Percentiles rank a stretch among this genome's conserved stretches.
Evolutionary conservation across 1,139 yeast genomes (phyloP).

Genomic region (Suhomyces coccinellae): DNA sequence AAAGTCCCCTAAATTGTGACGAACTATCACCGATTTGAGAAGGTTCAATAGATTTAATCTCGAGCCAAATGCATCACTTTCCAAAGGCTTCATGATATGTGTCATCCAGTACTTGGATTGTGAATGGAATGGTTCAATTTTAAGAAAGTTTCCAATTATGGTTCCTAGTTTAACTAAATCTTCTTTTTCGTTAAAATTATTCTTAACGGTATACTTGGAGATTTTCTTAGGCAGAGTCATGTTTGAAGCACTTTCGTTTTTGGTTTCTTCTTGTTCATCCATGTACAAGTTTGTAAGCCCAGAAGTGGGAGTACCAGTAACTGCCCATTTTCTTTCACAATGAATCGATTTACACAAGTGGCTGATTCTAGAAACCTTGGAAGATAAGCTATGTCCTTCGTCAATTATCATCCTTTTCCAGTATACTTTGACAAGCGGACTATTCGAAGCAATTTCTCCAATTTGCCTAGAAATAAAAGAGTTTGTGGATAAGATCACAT

Average conservation of each 20-base stretch:
- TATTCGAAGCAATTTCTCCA: slow-evolving; percentile 23
- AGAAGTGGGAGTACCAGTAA: slow-evolving; percentile 74
- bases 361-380: slow-evolving; percentile 52
- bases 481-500: slow-evolving; percentile 53
- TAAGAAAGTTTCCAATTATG: slow-evolving; percentile 53
- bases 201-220: slow-evolving; percentile 40
- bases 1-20: slow-evolving; percentile 56
- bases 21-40: slow-evolving; percentile 48
- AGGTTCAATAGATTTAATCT: slow-evolving; percentile 40
- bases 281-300: slow-evolving; percentile 62
- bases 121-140: slow-evolving; percentile 58
- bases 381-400: slow-evolving; percentile 67
- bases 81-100: slow-evolving; percentile 50
- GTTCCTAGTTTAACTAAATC: slow-evolving; percentile 57
- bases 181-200: slow-evolving; percentile 39
- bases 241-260: slow-evolving; percentile 17
- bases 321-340: slow-evolving; percentile 70
- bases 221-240: slow-evolving; percentile 20
- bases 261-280: slow-evolving; percentile 47
- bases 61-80: slow-evolving; percentile 39
- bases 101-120: slow-evolving; percentile 50
- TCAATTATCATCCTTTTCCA: slow-evolving; percentile 76
- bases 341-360: slow-evolving; percentile 46
- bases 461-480: slow-evolving; percentile 45
- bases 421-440: slow-evolving; percentile 44